These are phyloP conservation scores for Aspergillus latus DNA, from an alignment of 2,329 filamentous ascomycete species.

Conservation along the genomic window DNA sequence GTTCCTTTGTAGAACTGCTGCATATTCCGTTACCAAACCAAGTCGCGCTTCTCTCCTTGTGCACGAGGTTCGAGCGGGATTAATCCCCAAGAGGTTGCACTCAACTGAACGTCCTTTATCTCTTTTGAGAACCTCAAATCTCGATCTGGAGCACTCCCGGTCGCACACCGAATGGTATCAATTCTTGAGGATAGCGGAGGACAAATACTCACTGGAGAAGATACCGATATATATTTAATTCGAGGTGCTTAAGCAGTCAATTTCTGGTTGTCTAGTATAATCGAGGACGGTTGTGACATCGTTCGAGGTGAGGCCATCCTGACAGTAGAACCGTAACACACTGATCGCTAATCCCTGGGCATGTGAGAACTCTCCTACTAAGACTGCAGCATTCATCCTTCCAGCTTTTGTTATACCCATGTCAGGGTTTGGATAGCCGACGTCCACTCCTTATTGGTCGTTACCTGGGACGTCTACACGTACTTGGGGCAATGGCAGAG, in stretches of 20 bases:
- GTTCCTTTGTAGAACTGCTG: too few relatives aligned
- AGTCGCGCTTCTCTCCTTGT: not conserved
- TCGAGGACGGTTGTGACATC: conserved; percentile 1
- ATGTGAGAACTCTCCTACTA: conserved; percentile 62
- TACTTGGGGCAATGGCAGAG: conserved; percentile 68
- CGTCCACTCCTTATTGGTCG: conserved; percentile 63
- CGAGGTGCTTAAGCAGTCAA: not conserved
- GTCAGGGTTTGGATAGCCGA: conserved; percentile 67
- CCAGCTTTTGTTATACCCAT: conserved; percentile 65
- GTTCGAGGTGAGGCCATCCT: conserved; percentile 1
- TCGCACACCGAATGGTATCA: not conserved
- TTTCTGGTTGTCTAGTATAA: not conserved
- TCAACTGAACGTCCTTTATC: not conserved
- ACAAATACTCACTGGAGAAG: not conserved
- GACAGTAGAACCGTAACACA: not conserved
- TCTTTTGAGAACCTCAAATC: too few relatives aligned
- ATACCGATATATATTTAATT: not conserved
- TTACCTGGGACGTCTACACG: conserved; percentile 65
- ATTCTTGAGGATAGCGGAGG: not conserved
- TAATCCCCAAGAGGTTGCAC: not conserved
- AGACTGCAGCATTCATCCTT: conserved; percentile 61
- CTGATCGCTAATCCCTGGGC: conserved; percentile 21
- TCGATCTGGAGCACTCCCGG: not conserved
- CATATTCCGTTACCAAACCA: too few relatives aligned
- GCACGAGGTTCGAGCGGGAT: not conserved